These are phyloP conservation scores for Verticillium dahliae DNA, from an alignment of 2,329 filamentous ascomycete genomes.

Conservation along the genomic window DNA sequence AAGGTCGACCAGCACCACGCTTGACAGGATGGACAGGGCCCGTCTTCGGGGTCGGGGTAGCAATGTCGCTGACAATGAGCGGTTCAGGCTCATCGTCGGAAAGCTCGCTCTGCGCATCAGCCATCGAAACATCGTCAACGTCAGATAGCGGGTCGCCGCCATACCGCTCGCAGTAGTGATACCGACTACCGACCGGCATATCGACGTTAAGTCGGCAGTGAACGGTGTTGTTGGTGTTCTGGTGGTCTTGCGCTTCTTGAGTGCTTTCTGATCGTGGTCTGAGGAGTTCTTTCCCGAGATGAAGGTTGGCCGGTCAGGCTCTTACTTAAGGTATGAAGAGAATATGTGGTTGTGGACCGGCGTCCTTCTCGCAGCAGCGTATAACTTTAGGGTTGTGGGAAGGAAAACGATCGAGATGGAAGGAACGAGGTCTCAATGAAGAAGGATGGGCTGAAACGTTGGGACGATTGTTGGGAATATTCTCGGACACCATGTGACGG, in stretches of 20 bases:
- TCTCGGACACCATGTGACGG: too few relatives aligned
- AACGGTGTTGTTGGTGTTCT: neutral
- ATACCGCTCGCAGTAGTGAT: neutral
- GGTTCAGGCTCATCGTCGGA: neutral
- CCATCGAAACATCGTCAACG: neutral
- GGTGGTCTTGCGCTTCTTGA: neutral
- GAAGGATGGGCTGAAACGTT: neutral
- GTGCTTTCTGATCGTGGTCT: neutral
- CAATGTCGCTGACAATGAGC: neutral
- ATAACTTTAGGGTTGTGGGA: neutral
- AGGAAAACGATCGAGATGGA: neutral
- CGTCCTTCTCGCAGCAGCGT: too few relatives aligned
- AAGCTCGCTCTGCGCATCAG: neutral
- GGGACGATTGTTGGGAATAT: too few relatives aligned
- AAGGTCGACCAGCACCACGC: neutral
- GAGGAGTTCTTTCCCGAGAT: neutral
- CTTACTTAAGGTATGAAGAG: neutral
- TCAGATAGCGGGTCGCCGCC: neutral
- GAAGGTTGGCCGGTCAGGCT: neutral
- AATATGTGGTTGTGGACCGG: neutral
- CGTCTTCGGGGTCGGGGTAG: neutral
- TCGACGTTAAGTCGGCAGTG: neutral
- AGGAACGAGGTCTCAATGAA: neutral
- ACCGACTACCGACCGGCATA: neutral
- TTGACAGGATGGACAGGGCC: neutral